These are phyloP conservation scores for Albatrellus ellisii DNA, from an alignment of 768 basidiomycete species.

Conservation along the genomic window DNA sequence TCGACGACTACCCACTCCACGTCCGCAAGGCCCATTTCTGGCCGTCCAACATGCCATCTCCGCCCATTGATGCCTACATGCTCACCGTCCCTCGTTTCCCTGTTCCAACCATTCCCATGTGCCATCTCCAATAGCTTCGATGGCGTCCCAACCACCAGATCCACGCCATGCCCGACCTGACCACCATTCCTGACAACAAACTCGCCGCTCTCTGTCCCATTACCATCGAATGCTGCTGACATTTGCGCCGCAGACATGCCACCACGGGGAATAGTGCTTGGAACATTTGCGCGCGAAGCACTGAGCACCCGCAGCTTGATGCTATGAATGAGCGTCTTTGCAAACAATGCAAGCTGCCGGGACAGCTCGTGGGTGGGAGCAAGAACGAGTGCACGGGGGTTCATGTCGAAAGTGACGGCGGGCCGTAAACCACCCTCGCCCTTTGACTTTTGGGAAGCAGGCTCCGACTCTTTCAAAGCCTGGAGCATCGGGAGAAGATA, in stretches of 20 bases:
- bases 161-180: constrained; percentile 26
- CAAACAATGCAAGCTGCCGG: constrained; percentile 62
- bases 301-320: constrained; percentile 69
- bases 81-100: constrained; percentile 20
- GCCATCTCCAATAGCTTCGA: constrained; percentile 50
- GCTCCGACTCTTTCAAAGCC: constrained; percentile 56
- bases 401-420: constrained; percentile 19
- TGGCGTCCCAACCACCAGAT: constrained; percentile 53
- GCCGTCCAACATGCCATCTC: constrained; percentile 32
- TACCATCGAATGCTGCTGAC: constrained; percentile 19
- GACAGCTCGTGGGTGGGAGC: constrained; percentile 86
- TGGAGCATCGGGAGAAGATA: constrained; percentile 81
- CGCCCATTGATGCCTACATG: constrained; percentile 14
- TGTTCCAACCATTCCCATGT: constrained; percentile 41
- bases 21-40: constrained; percentile 49
- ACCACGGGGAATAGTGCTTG: constrained; percentile 14
- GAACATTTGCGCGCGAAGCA: constrained; percentile 44
- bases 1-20: constrained; percentile 88
- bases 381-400: constrained; percentile 69
- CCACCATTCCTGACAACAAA: constrained; percentile 13
- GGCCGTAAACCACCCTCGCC: not conserved
- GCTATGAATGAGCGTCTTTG: constrained; percentile 62
- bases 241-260: constrained; percentile 35
- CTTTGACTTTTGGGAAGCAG: not conserved
- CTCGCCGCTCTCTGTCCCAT: constrained; percentile 14